Evolutionary conservation across 805 yeast genomes (phyloP).

Genomic region (Saccharomycopsis fermentans): DNA sequence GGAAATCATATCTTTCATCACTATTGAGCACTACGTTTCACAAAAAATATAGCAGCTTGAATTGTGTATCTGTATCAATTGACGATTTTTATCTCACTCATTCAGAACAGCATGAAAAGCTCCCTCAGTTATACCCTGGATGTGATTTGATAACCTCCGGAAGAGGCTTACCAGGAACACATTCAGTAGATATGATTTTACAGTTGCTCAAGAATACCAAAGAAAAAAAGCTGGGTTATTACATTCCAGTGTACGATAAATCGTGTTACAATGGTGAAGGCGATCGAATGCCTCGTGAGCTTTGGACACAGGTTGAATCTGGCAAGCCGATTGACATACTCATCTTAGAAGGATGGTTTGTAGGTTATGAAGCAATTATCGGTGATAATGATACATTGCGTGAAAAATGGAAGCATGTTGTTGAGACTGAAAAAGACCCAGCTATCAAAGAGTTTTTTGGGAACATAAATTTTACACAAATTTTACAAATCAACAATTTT

Average conservation of each 20-base stretch:
- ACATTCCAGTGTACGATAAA: constrained; percentile 71
- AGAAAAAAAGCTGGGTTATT: constrained; percentile 23
- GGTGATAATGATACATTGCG: constrained; percentile 24
- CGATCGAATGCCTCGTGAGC: constrained; percentile 42
- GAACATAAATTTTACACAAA: constrained; percentile 23
- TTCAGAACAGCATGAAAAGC: constrained; percentile 43
- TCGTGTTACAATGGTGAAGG: constrained; percentile 65
- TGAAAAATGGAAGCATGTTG: constrained; percentile 14
- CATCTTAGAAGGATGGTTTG: constrained; percentile 90
- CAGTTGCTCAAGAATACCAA: constrained; percentile 26
- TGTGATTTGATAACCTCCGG: constrained; percentile 54
- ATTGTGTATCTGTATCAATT: constrained; percentile 49
- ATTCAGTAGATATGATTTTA: constrained; percentile 48
- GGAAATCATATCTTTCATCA: constrained; percentile 51
- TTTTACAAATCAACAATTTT: constrained; percentile 39
- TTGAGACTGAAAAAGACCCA: constrained; percentile 9
- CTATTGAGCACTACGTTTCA: constrained; percentile 30
- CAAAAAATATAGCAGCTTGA: constrained; percentile 28
- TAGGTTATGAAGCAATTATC: constrained; percentile 51
- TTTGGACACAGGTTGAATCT: constrained; percentile 30
- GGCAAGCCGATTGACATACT: constrained; percentile 47
- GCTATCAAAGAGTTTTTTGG: constrained; percentile 21
- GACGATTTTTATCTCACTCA: constrained; percentile 80
- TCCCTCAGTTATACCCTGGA: constrained; percentile 26
- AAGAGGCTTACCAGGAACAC: constrained; percentile 92